Base-by-base conservation (phyloP, 139 green algal genomes). In the Coccomyxa sp. region DNA sequence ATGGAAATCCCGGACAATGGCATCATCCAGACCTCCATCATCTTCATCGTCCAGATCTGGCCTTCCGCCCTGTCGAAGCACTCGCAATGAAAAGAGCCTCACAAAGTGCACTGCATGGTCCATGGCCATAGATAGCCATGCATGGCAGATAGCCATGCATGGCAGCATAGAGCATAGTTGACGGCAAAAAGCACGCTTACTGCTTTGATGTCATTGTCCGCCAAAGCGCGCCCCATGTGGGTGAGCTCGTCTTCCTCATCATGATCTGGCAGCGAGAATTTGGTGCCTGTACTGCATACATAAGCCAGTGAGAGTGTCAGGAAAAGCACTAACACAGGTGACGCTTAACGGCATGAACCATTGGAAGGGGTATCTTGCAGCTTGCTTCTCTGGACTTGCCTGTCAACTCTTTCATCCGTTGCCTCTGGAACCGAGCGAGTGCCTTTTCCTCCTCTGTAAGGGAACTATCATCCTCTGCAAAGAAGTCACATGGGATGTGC, bases 381-480 rank as follows among this genome's bases (percentile, higher is more conserved):
- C 12, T 14, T 1, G 13, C 58, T 38, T 17, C 60, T 0, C 71
- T 45, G 17, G 0, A 60, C 79, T n/a, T 28, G 82, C 86, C 86
- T 81, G 75, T 77, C 31, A 87, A n/a, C 58, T 93, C 88, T 32
- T 86, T 82, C 38, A 96, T 79, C 27, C 96, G 91, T 88, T 97
- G 88, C 77, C 90, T 91, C 82, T 95, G 91, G 84, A 98, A 95
- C 3, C 96, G 90, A 30, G 92, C 87, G 10, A 99, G 88, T 0
- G 94, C 92, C 81, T 91, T 92, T 58, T 98, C 96, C 58, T 98
- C 93, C 68, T 94, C 88, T 4, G 89, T 94, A 10, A 98, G 83
- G 38, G 31, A 79, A 0, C 92, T 89, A 83, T 98, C 93, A 32
- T 92, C 88, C 90, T 98, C 96, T 94, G 88, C 78, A 83, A 1